Evolutionary conservation across 2,329 filamentous ascomycete species (phyloP), one percentile per base, ranked within the genome.

Genomic region (Fusarium miscanthi): DNA sequence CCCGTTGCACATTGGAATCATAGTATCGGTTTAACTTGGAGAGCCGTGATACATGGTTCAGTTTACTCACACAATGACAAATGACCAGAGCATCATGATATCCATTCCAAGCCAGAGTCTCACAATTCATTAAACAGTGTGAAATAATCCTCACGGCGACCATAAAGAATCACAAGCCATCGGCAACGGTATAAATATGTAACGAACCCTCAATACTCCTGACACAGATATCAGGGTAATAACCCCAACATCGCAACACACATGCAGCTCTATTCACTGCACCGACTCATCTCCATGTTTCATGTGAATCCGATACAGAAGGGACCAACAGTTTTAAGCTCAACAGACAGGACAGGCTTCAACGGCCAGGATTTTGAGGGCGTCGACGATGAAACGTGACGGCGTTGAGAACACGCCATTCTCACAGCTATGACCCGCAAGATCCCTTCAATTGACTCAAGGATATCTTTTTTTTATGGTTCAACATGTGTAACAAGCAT

Each of bases 351-450:
- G 48, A 37, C 57, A 66, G 62, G 70, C 59, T 63, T 71, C 48
- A 59, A 69, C 61, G 46, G 61, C 54, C 58, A 64, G 60, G 72
- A 59, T 60, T 43, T 51, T 62, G 63, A 69, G 66, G 69, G 64
- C 70, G 65, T 30, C 46, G 51, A 51, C 59, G 51, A 71, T 74
- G 74, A 76, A 76, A 76, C 73, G 63, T 58, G 58, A 66, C 25
- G 51, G 43, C 46, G 33, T 31, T 51, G 43, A 42, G 48, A 70
- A 72, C 65, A 69, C 59, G 46, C 72, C 70, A 73, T 62, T 25
- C 49, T 42, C 45, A 54, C 49, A 54, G 62, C 49, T 54, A 56
- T 69, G 67, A 57, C 67, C 59, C 64, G 63, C 59, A 52, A n/a
- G 19, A 45, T 33, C 45, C 57, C 42, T 45, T 63, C 38, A 31